Evolutionary conservation across 306 rosid species (phyloP).

Genomic region (Castanospermum australe): DNA sequence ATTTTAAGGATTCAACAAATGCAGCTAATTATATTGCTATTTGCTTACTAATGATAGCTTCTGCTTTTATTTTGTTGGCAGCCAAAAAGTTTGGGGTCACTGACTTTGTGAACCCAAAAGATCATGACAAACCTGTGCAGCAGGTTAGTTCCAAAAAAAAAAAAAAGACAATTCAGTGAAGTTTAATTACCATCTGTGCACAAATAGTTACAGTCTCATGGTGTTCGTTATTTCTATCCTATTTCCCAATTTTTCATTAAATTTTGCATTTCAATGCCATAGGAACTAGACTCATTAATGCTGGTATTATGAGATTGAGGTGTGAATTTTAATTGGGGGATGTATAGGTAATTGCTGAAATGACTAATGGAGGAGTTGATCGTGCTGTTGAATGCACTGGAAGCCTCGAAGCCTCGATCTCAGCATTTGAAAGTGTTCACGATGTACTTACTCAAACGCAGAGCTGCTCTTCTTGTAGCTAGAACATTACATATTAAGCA

Average conservation of each 20-base stretch:
- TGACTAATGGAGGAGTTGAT: constrained; percentile 71
- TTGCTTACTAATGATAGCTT: not conserved
- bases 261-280: not conserved
- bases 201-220: not conserved
- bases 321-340: not conserved
- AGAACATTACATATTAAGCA: not conserved
- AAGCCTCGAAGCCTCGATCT: constrained; percentile 54
- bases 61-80: not conserved
- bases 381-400: constrained; percentile 63
- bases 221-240: not conserved
- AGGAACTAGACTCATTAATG: not conserved
- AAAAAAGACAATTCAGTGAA: not conserved
- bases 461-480: not conserved
- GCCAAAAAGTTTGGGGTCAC: constrained; percentile 61
- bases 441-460: constrained; percentile 37
- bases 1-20: not conserved
- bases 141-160: constrained; percentile 26
- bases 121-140: constrained; percentile 59
- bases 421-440: constrained; percentile 67
- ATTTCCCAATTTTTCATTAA: not conserved
- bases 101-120: constrained; percentile 69
- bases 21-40: not conserved
- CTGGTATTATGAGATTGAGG: not conserved
- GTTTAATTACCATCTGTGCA: not conserved
- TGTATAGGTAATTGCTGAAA: constrained; percentile 51